Base-by-base conservation (phyloP, 352 stramenopile genomes). In the Phytopythium boreale region DNA sequence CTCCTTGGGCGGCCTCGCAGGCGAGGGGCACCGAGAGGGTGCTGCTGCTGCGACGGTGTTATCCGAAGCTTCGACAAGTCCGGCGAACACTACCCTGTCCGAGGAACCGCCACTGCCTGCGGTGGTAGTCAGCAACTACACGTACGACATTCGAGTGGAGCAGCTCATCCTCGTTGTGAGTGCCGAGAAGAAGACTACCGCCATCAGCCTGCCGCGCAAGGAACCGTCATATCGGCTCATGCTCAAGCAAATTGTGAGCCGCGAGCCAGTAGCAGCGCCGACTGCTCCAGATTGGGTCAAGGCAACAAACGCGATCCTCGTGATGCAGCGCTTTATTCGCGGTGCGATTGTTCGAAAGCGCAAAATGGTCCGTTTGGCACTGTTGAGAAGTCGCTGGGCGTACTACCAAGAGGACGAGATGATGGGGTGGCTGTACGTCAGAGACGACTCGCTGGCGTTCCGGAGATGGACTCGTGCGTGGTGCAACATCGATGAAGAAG, bases 371-470 rank as follows among this genome's bases (percentile, higher is more conserved):
- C 80, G 79, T 2, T 56, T 88, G 24, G 79, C 78, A 2, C 31
- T 92, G 53, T 62, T 79, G 24, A 78, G 74, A 61, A 82, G 74
- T 66, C 76, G 79, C 14, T 94, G 75, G 75, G 64, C 80, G 61
- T 79, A 82, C 36, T 86, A 81, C 56, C 62, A 83, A 77, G 72
- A 75, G 4, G 79, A 78, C 29, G 82, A 90, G 39, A 76, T 80
- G 56, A 90, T 92, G 77, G 85, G 88, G 2, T 96, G 88, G 88
- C 63, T 96, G 34, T 96, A 89, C 64, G 89, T 76, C 9, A 63
- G 87, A 67, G 88, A 95, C 47, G 85, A 95, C 44, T 90, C 82
- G 17, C 77, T 96, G 12, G 84, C 88, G 26, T 96, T 96, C 64
- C 81, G 80, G 62, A 76, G 88, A 27, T 96, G 88, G 88, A 80